phyloP scores from a whole-genome alignment of 148 eudicot genomes.

The Rhododendron griersonianum region DNA sequence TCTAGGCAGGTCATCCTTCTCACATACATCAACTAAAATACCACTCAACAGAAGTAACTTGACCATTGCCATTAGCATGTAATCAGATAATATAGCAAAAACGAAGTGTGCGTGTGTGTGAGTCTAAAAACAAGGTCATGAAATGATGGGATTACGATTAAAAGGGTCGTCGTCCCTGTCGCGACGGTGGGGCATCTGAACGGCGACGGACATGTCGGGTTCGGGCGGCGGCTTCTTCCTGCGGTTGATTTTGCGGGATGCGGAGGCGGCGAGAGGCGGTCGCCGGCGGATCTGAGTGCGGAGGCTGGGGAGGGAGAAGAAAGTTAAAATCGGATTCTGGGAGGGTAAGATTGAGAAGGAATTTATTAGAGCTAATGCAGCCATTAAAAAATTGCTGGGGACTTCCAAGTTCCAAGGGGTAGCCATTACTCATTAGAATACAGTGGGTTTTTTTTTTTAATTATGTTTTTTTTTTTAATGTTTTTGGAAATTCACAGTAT shows the following conservation, averaged over 20 bases:
- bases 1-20: no score
- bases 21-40: neutral
- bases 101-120: no score
- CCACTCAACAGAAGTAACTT: neutral
- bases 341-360: constrained; percentile 29
- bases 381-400: constrained; percentile 15
- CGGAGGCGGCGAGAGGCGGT: constrained; percentile 3
- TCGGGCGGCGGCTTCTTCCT: constrained; percentile 21
- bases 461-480: no score
- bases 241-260: constrained; percentile 24
- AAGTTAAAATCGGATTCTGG: constrained; percentile 9
- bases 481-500: no score
- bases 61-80: neutral
- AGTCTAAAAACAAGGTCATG: neutral
- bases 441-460: no score
- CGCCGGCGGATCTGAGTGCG: constrained; percentile 23
- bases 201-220: constrained; percentile 52
- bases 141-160: constrained; percentile 28
- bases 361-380: constrained; percentile 2
- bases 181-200: constrained; percentile 35
- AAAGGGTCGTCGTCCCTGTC: constrained; percentile 40
- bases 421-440: neutral
- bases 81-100: no score
- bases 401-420: neutral
- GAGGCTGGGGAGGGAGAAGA: constrained; percentile 18